Conservation (phyloP, 192 early-diverging fungal species). For the Coemansia sp. region DNA sequence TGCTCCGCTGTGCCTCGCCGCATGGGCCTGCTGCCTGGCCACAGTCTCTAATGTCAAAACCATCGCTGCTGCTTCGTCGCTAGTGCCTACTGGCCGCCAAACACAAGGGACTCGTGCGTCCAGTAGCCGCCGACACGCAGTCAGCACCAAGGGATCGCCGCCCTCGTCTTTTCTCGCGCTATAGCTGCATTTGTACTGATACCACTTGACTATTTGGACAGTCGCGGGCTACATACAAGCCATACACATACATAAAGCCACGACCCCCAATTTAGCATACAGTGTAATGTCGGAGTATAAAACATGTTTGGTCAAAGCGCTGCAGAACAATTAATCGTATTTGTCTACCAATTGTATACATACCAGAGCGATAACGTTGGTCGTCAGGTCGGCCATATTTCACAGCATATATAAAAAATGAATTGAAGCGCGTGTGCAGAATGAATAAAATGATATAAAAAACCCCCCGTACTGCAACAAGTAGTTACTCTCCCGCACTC, state of each 20-base stretch:
- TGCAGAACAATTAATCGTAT: neutral
- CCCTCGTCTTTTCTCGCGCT: neutral
- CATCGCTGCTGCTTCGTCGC: neutral
- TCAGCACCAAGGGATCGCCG: slow-evolving; percentile 11
- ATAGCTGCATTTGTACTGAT: slow-evolving; percentile 26
- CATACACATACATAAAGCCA: neutral
- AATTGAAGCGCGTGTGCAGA: neutral
- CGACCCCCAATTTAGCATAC: neutral
- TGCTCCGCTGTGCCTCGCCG: neutral
- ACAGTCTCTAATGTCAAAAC: neutral
- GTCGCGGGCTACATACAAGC: slow-evolving; percentile 15
- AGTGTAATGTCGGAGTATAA: neutral
- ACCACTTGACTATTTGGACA: slow-evolving; percentile 36
- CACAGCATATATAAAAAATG: neutral
- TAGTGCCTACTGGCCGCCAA: slow-evolving; percentile 21
- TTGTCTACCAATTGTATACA: slow-evolving; percentile 2
- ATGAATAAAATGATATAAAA: neutral
- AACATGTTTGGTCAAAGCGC: neutral
- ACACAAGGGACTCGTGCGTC: slow-evolving; percentile 38
- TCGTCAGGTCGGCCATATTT: slow-evolving; percentile 40
- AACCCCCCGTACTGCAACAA: no score
- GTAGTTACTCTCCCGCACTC: no score
- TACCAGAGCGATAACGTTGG: slow-evolving; percentile 49
- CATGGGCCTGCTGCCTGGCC: neutral
- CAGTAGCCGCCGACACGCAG: slow-evolving; percentile 27